Evolutionary conservation across 1,284 basidiomycete genomes (phyloP), one percentile per base, ranked within the genome.

Genomic region (Pyrrhoderma noxium): DNA sequence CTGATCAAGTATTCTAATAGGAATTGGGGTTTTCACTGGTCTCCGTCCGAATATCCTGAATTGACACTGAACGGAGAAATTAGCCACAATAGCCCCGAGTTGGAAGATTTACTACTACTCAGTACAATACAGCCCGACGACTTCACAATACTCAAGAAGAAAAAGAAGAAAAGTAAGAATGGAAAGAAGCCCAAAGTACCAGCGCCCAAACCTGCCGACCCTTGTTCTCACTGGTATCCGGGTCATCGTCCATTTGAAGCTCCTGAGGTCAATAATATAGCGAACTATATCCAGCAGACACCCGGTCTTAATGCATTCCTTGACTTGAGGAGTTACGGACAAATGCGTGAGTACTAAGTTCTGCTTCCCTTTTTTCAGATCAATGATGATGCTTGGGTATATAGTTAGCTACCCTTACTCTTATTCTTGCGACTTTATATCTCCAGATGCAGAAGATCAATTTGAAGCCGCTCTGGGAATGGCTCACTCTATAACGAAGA

Each of bases 321-420:
- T 19, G 89, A 93, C 65, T 62, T 93, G 52, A 76, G 92, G 58
- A 85, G 79, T 58, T 93, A 92, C 62, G 89, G 89, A 0, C 89
- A 94, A 64, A 81, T 89, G 72, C 64, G 88, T 90, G 59, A 56
- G 82, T 74, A 18, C 9, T 2, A 44, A n/a, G n/a, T 51, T 40
- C n/a, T 31, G 16, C 44, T 23, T 19, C 9, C 41, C 37, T 14
- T 37, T 35, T 50, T 25, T 42, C 45, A 11, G 37, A 18, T 47
- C 46, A 22, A 14, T 21, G 16, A 38, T 48, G 16, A 44, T 49
- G 39, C 8, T 46, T 22, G 23, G 25, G 8, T 34, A 9, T 18
- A 18, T 54, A 82, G 81, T 85, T n/a, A 82, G 80, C 0, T 65
- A 75, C 2, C 90, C 90, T 0, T 93, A 76, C 61, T 85, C 88